Base-by-base conservation (phyloP, 495 filamentous ascomycete genomes). In the Beverwykella pulmonaria region DNA sequence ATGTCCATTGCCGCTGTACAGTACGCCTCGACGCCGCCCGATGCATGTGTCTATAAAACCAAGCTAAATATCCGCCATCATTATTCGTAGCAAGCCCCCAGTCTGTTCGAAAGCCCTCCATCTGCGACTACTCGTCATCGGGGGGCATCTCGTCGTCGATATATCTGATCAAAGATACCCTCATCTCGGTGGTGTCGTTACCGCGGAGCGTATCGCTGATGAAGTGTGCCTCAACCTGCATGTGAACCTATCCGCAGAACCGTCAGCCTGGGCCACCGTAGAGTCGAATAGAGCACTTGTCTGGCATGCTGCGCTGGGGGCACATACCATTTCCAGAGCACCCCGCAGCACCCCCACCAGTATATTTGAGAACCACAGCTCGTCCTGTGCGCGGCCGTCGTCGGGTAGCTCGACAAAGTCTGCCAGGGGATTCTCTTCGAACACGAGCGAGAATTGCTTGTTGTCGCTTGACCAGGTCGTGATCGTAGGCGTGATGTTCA, bases 351-450 rank as follows among this genome's bases (percentile, higher is more conserved):
- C 89, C 41, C 94, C 94, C 70, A 95, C 98, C 20, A 98, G 83
- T 52, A 98, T 94, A 78, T 97, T 98, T 2, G 92, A 97, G 73
- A 93, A 98, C 94, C 94, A 98, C 12, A 98, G 81, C 78, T 97
- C 93, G 75, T 98, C 93, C 75, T 98, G 94, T 9, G 93, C 92
- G 56, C 92, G 83, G 50, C 92, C 95, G 77, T 98, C 94, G 75
- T 98, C 94, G 10, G 94, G 94, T 44, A 98, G 79, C 77, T 98
- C 94, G 56, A 98, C 94, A 78, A 97, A 98, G 75, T 98, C 94
- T 47, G 92, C 95, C 59, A 98, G 76, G 1, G 94, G 94, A 73
- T 98, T 98, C 75, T 98, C 94, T 63, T 98, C 94, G 67, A 98
- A 96, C 23, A 97, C 85, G 32, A 98, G 81, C 1, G 92, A 96